Evolutionary conservation across 2,329 filamentous ascomycete species (phyloP).

Genomic region (Aspergillus fumigatus): DNA sequence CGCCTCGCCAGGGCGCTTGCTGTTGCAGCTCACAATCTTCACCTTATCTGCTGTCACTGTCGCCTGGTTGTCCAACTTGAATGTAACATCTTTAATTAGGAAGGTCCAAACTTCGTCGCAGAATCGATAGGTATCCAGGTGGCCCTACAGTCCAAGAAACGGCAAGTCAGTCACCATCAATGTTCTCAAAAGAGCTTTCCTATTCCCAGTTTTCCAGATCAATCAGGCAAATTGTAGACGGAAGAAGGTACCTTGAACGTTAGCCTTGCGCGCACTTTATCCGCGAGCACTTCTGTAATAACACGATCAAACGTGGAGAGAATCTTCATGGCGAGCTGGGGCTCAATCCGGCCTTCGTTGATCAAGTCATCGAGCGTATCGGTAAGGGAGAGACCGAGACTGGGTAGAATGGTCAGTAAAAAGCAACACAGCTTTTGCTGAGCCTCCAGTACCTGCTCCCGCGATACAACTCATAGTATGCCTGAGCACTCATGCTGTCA

Average conservation of each 20-base stretch:
- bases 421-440: not conserved
- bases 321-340: slow-evolving; percentile 98
- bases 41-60: slow-evolving; percentile 81
- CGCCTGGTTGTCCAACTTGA: slow-evolving; percentile 85
- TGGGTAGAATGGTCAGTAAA: slow-evolving; percentile 38
- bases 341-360: slow-evolving; percentile 89
- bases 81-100: slow-evolving; percentile 96
- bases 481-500: slow-evolving; percentile 46
- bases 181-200: not conserved
- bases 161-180: slow-evolving; percentile 12
- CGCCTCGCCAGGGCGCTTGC: slow-evolving; percentile 67
- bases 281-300: slow-evolving; percentile 84
- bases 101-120: slow-evolving; percentile 99
- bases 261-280: slow-evolving; percentile 85
- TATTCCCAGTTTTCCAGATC: not conserved
- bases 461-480: slow-evolving; percentile 93
- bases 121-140: slow-evolving; percentile 97
- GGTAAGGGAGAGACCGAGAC: slow-evolving; percentile 87
- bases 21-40: slow-evolving; percentile 98
- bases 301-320: slow-evolving; percentile 91
- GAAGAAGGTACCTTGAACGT: slow-evolving; percentile 74
- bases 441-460: slow-evolving; percentile 75
- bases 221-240: not conserved
- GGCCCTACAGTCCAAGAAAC: slow-evolving; percentile 58
- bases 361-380: slow-evolving; percentile 98